A percentile compares a stretch with the other conserved stretches of the same genome.
These are phyloP conservation scores for Aegilops sharonensis DNA, from an alignment of 176 grass and related monocot genomes.

Conservation along the genomic window DNA sequence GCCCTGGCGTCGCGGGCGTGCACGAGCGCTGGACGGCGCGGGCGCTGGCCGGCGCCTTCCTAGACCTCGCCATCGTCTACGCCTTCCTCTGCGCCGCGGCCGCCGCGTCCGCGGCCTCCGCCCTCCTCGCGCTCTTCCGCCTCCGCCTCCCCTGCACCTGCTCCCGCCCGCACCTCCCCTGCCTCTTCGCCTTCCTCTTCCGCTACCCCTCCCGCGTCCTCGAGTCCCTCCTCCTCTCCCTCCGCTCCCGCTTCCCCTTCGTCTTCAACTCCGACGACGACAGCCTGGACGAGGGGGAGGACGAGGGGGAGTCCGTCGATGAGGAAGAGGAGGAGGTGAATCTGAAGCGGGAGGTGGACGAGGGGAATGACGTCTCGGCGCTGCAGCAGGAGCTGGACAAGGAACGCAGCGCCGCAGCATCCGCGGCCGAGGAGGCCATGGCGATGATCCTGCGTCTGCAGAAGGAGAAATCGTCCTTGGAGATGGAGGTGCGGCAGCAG, in stretches of 20 bases:
- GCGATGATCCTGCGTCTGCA: slow-evolving; percentile 93
- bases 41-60: slow-evolving; percentile 39
- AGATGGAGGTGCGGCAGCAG: slow-evolving; percentile 76
- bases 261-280: background rate
- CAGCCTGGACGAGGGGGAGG: background rate
- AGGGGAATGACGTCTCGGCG: slow-evolving; percentile 28
- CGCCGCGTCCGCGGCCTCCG: background rate
- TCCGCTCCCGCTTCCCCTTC: slow-evolving; percentile 54
- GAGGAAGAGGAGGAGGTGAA: background rate
- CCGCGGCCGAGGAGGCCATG: slow-evolving; percentile 90
- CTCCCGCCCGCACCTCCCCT: slow-evolving; percentile 37
- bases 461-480: slow-evolving; percentile 78
- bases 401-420: slow-evolving; percentile 75
- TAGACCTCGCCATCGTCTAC: slow-evolving; percentile 56
- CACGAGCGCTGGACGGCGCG: slow-evolving; percentile 44
- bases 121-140: slow-evolving; percentile 30
- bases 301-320: background rate
- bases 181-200: slow-evolving; percentile 31
- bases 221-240: slow-evolving; percentile 26
- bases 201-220: slow-evolving; percentile 29
- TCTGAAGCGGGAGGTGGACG: slow-evolving; percentile 42
- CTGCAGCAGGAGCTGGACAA: slow-evolving; percentile 78
- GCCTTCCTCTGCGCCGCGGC: slow-evolving; percentile 60
- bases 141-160: slow-evolving; percentile 56
- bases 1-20: slow-evolving; percentile 29